A percentile compares a stretch with the other conserved stretches of the same genome.
These are phyloP conservation scores for Hibiscus syriacus DNA, from an alignment of 345 rosid genomes.

Conservation along the genomic window DNA sequence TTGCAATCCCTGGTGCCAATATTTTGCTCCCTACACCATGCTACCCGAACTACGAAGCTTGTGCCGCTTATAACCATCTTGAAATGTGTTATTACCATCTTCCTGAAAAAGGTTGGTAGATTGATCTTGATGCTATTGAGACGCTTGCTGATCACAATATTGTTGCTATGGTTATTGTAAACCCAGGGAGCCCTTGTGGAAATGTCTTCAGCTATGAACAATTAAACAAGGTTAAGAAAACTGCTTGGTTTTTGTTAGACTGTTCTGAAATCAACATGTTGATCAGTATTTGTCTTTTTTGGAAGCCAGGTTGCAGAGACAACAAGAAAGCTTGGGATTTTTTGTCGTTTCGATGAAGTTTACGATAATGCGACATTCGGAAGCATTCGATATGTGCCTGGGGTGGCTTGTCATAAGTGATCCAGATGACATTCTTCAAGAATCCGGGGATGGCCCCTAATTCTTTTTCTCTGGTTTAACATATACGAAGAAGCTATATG, in stretches of 20 bases:
- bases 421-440: constrained; percentile 38
- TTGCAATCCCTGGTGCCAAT: constrained; percentile 55
- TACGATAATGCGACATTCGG: constrained; percentile 51
- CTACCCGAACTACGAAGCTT: constrained; percentile 50
- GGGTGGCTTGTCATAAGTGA: constrained; percentile 65
- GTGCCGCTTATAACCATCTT: constrained; percentile 29
- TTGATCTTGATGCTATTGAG: constrained; percentile 55
- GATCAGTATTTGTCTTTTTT: not conserved
- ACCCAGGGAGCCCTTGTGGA: constrained; percentile 68
- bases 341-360: constrained; percentile 74
- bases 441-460: constrained; percentile 34
- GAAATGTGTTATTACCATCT: constrained; percentile 59
- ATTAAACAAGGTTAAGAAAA: not conserved
- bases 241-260: not conserved
- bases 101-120: constrained; percentile 59
- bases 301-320: constrained; percentile 46
- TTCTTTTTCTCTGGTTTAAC: not conserved
- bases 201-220: constrained; percentile 49
- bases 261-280: not conserved
- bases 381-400: constrained; percentile 40
- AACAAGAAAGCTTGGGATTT: constrained; percentile 51
- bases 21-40: constrained; percentile 63
- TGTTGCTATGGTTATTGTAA: constrained; percentile 51
- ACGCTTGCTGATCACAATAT: constrained; percentile 58
- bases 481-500: not conserved